Base-by-base conservation (phyloP, 139 green algal genomes). In the Edaphochlamys debaryana region DNA sequence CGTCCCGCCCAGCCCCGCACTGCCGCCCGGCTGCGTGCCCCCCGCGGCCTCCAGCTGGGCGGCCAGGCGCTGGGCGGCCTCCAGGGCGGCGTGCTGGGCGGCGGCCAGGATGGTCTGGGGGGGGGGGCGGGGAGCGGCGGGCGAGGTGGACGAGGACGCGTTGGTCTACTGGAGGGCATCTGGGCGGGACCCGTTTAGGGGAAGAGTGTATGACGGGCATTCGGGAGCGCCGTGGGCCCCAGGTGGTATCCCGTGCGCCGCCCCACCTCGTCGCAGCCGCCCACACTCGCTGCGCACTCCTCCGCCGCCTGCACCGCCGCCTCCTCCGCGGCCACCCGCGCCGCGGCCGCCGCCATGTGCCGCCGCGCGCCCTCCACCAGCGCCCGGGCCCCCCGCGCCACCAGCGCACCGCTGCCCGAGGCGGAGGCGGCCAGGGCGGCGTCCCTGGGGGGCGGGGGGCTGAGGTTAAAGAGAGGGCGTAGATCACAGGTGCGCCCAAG, bases 281-380 rank as follows among this genome's bases (percentile, higher is more conserved):
- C 25, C 0, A 4, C 38, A n/a, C n/a, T n/a, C n/a, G n/a, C n/a
- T n/a, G n/a, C n/a, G n/a, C 30, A 3, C 7, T 19, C 7, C 75
- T 72, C 75, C 60, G 58, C 75, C 60, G n/a, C 75, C 40, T 45
- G n/a, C 8, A 71, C 9, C 19, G 56, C 75, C 60, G 30, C 60
- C 58, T 81, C 60, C 60, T 71, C 38, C 40, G 34, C 30, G 30
- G 75, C 75, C 75, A 71, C 30, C 23, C 19, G 27, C 41, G 60
- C 58, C 60, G 75, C 75, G 60, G 71, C 17, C 23, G 58, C 60
- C n/a, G 41, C 19, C 60, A 81, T 9, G 75, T 81, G 69, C 41
- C 48, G 60, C n/a, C 75, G 75, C 15, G 75, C 75, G 13, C 40
- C 40, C 17, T 6, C 75, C 0, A 81, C 30, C 40, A 81, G 75